phyloP scores from a whole-genome alignment of 1,284 basidiomycete species.

The Rhodotorula sp. region DNA sequence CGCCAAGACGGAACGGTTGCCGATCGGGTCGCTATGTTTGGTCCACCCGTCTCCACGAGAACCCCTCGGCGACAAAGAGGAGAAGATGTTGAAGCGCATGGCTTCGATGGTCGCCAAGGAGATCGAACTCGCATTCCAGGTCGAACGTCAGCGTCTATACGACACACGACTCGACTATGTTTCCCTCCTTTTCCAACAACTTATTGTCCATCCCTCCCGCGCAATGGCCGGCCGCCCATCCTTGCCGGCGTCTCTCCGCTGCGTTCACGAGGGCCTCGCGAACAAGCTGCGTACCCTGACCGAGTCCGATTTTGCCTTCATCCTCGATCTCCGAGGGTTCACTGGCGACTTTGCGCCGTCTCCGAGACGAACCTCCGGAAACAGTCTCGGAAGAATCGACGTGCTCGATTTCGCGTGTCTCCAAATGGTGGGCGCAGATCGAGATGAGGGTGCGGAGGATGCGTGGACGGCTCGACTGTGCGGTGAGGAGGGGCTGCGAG shows the following conservation, averaged over 20 bases:
- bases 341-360: neutral
- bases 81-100: constrained; percentile 4
- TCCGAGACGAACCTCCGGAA: neutral
- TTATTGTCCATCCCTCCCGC: constrained; percentile 5
- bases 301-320: constrained; percentile 8
- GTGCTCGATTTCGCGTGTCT: neutral
- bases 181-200: neutral
- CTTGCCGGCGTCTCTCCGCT: neutral
- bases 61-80: neutral
- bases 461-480: neutral
- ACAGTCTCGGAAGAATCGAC: neutral
- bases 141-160: neutral
- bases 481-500: neutral
- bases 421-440: neutral
- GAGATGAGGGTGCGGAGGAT: neutral
- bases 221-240: neutral
- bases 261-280: neutral
- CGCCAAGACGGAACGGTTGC: neutral
- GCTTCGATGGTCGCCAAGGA: constrained; percentile 10
- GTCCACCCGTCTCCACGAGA: constrained; percentile 6
- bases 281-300: constrained; percentile 4
- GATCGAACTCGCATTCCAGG: constrained; percentile 12
- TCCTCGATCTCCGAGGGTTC: constrained; percentile 29
- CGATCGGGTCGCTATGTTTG: constrained; percentile 26
- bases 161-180: neutral